Evolutionary conservation across 2,329 filamentous ascomycete genomes (phyloP).

Genomic region (Myriosclerotinia duriaeana): DNA sequence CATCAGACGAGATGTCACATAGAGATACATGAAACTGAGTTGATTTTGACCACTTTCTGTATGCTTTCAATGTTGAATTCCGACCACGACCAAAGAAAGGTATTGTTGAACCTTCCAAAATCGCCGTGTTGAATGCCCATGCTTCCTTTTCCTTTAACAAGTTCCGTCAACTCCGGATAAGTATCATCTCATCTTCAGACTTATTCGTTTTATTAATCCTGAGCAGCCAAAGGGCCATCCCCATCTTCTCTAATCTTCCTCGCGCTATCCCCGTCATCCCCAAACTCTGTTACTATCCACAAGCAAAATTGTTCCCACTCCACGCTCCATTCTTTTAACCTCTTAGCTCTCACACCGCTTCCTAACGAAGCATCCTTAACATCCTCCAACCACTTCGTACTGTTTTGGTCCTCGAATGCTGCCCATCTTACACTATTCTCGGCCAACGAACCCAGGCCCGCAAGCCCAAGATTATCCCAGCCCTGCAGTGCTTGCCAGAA

Average conservation of each 20-base stretch:
- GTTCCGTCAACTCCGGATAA: not conserved
- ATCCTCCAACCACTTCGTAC: conserved; percentile 68
- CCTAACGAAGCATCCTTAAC: conserved; percentile 75
- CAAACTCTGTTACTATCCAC: conserved; percentile 82
- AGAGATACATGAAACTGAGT: not conserved
- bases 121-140: conserved; percentile 13
- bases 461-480: conserved; percentile 86
- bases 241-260: conserved; percentile 29
- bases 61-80: conserved; percentile 23
- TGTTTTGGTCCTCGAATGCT: conserved; percentile 76
- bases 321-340: conserved; percentile 73
- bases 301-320: conserved; percentile 89
- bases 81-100: conserved; percentile 5
- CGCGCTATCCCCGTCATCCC: conserved; percentile 42
- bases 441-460: conserved; percentile 79
- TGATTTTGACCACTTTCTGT: not conserved
- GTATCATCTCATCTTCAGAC: not conserved
- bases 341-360: conserved; percentile 65
- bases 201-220: conserved; percentile 24
- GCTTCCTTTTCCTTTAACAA: not conserved
- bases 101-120: conserved; percentile 2
- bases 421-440: conserved; percentile 94
- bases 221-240: conserved; percentile 28
- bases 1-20: not conserved
- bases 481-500: conserved; percentile 93